Evolutionary conservation across 1,139 yeast genomes (phyloP), one percentile per base, ranked within the genome.

Genomic region (Pneumocystis wakefieldiae): DNA sequence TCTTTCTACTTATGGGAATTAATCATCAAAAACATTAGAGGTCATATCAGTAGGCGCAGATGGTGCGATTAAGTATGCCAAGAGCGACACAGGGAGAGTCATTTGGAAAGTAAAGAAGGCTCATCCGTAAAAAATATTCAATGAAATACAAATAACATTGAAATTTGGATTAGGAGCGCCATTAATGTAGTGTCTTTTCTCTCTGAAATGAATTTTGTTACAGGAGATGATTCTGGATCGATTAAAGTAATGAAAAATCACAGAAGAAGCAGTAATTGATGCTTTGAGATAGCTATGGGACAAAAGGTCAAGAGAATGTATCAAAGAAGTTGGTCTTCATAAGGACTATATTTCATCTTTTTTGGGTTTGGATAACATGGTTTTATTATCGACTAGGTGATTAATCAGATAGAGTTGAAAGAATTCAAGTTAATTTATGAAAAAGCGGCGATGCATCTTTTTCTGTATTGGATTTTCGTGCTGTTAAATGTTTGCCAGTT

Each of bases 271-370:
- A 4, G 6, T 19, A 17, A 19, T 17, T 6, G 14, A 17, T 7
- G 7, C 1, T 7, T 4, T 5, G 35, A 8, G 8, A 32, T 17
- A 41, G 53, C 6, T 41, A 17, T 41, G 53, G 53, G 53, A 41
- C 19, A 17, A 19, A 3, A 41, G 53, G 10, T 6, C 14, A 17
- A 17, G 8, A 4, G 53, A 7, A 7, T 19, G 53, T 41, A 19
- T 41, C 7, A n/a, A 62, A 32, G 59, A 61, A 6, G 53, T 38
- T 19, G 32, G n/a, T 28, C 42, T 29, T 10, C 42, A 60, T 35
- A 65, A 64, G 19, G 67, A 65, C 35, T 65, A 63, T 58, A 62
- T 65, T 39, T 64, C 67, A 8, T 62, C 64, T 28, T 60, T 65
- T 29, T 38, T 42, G 28, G 55, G 62, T 5, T 53, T 64, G 36